Conservation (phyloP, 768 basidiomycete genomes). For the Rhodosporidiobolus sp. region DNA sequence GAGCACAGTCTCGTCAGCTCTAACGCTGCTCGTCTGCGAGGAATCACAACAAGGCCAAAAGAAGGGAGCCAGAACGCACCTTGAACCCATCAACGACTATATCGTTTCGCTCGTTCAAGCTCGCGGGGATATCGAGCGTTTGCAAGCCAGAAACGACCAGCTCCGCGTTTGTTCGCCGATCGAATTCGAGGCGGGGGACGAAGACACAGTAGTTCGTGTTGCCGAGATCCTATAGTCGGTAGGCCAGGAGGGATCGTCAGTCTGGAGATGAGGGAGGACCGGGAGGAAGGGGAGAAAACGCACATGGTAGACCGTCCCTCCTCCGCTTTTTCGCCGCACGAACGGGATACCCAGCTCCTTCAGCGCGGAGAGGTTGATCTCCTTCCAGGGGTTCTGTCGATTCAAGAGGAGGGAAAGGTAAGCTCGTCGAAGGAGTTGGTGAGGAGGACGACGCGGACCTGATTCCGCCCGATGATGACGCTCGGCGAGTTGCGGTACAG, state of each 20-base stretch:
- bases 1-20: too few relatives aligned
- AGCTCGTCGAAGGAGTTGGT: neutral
- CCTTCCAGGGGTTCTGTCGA: constrained; percentile 91
- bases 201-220: constrained; percentile 98
- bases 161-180: constrained; percentile 71
- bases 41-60: constrained; percentile 25
- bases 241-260: constrained; percentile 4
- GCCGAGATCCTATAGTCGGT: constrained; percentile 70
- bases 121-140: constrained; percentile 66
- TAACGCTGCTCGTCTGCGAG: too few relatives aligned
- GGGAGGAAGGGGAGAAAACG: constrained; percentile 45
- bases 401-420: neutral
- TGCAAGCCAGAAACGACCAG: constrained; percentile 74
- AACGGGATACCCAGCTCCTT: constrained; percentile 62
- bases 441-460: constrained; percentile 47
- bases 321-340: constrained; percentile 81
- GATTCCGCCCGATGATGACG: constrained; percentile 90
- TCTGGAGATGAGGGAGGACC: neutral
- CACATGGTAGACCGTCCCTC: constrained; percentile 95
- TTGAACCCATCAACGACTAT: constrained; percentile 79
- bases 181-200: constrained; percentile 73
- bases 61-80: constrained; percentile 60
- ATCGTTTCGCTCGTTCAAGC: constrained; percentile 86
- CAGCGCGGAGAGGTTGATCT: constrained; percentile 72
- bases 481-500: constrained; percentile 84